Percentiles rank a stretch among this genome's conserved stretches.
Evolutionary conservation across 352 stramenopile species (phyloP).

Genomic region (Peronosclerospora sorghi): DNA sequence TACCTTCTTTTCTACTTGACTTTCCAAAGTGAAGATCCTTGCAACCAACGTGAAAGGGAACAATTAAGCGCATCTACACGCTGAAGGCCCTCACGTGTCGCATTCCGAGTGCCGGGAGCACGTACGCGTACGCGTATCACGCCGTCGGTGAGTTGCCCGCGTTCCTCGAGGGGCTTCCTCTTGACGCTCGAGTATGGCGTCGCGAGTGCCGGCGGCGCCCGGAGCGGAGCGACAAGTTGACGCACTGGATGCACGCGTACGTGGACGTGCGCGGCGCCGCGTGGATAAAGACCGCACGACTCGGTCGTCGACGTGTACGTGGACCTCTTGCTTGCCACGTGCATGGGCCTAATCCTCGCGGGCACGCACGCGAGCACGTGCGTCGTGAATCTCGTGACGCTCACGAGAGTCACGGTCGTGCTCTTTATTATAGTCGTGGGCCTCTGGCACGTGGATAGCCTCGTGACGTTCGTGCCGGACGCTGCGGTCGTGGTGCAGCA

Average conservation of each 20-base stretch:
- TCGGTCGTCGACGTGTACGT: constrained; percentile 59
- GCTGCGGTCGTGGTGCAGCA: constrained; percentile 13
- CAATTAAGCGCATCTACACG: too few relatives aligned
- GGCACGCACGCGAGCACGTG: constrained; percentile 84
- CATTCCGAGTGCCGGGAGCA: constrained; percentile 84
- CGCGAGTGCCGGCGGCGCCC: constrained; percentile 82
- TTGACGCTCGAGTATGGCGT: constrained; percentile 92
- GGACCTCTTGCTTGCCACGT: constrained; percentile 61
- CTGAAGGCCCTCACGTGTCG: constrained; percentile 80
- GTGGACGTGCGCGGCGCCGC: constrained; percentile 27
- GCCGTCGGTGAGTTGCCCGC: constrained; percentile 88
- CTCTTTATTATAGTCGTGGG: constrained; percentile 88
- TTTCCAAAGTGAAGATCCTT: too few relatives aligned
- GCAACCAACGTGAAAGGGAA: too few relatives aligned
- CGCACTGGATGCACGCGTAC: constrained; percentile 60
- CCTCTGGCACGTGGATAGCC: constrained; percentile 80
- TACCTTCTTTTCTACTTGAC: too few relatives aligned
- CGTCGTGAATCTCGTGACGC: constrained; percentile 85
- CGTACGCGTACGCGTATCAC: constrained; percentile 91
- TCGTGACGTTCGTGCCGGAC: constrained; percentile 77
- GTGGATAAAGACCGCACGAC: constrained; percentile 61
- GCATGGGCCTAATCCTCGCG: constrained; percentile 54
- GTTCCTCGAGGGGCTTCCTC: constrained; percentile 76
- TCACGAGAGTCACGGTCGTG: constrained; percentile 86
- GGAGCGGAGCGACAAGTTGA: constrained; percentile 90